These are phyloP conservation scores for Tympanopsis confertula DNA, from an alignment of 2,329 filamentous ascomycete species.

Conservation along the genomic window DNA sequence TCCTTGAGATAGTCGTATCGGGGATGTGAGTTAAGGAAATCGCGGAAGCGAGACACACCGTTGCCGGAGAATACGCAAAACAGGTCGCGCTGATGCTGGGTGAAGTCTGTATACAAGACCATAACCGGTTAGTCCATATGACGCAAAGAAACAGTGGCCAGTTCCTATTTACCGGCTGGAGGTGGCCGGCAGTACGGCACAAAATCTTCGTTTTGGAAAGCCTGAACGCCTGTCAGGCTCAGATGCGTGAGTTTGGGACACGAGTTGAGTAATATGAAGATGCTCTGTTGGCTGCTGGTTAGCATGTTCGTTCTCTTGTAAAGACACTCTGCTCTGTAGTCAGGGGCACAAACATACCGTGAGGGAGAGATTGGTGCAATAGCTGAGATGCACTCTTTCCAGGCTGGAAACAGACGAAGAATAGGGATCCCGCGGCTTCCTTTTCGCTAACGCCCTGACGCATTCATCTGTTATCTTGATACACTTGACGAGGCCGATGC, in stretches of 20 bases:
- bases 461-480: conserved; percentile 79
- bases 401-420: conserved; percentile 43
- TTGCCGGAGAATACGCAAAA: conserved; percentile 95
- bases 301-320: conserved; percentile 9
- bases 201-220: conserved; percentile 77
- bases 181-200: conserved; percentile 77
- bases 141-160: neutral
- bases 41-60: conserved; percentile 67
- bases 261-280: conserved; percentile 76
- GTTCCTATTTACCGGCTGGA: conserved; percentile 45
- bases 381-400: conserved; percentile 90
- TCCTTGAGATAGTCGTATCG: conserved; percentile 34
- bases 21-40: conserved; percentile 56
- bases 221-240: conserved; percentile 83
- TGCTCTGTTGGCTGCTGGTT: conserved; percentile 53
- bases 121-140: conserved; percentile 11
- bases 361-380: conserved; percentile 76
- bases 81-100: conserved; percentile 83
- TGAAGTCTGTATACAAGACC: conserved; percentile 56
- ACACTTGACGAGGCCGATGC: conserved; percentile 93
- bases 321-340: neutral
- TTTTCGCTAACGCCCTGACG: conserved; percentile 71
- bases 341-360: conserved; percentile 42
- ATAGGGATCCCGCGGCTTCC: conserved; percentile 36
- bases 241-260: conserved; percentile 89